phyloP scores from a whole-genome alignment of 768 basidiomycete species.

The Lepiota venenata region DNA sequence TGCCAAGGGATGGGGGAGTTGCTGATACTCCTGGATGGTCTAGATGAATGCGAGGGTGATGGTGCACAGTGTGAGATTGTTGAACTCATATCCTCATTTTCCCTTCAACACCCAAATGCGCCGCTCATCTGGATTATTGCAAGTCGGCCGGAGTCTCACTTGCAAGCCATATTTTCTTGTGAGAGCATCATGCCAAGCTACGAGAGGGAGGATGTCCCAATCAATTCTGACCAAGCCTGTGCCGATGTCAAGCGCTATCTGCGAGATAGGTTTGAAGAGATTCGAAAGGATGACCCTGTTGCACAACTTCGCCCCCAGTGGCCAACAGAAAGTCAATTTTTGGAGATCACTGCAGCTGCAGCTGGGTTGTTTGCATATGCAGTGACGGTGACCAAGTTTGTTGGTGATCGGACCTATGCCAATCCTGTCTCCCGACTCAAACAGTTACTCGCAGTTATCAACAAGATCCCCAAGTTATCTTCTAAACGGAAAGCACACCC shows the following conservation, averaged over 20 bases:
- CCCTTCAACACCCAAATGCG: background rate
- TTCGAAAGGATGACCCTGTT: conserved; percentile 4
- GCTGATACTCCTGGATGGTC: conserved; percentile 20
- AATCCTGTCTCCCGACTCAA: background rate
- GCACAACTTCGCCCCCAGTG: background rate
- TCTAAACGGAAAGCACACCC: background rate
- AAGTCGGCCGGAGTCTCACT: conserved; percentile 22
- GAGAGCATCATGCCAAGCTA: background rate
- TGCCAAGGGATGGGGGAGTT: background rate
- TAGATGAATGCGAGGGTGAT: conserved; percentile 21
- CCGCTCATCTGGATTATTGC: conserved; percentile 22
- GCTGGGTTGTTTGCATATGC: background rate
- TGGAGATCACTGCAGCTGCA: background rate
- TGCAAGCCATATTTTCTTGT: conserved; percentile 12
- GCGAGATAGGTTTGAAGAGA: conserved; percentile 2
- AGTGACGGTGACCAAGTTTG: background rate
- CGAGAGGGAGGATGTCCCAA: background rate
- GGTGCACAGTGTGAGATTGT: conserved; percentile 15
- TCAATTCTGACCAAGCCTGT: conserved; percentile 11
- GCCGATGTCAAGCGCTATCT: conserved; percentile 18
- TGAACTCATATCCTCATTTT: conserved; percentile 1
- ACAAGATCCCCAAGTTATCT: background rate
- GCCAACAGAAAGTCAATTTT: background rate
- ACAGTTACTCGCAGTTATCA: background rate
- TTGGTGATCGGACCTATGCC: background rate